Evolutionary conservation across 1,139 yeast genomes (phyloP).

Genomic region (Kluyveromyces marxianus): DNA sequence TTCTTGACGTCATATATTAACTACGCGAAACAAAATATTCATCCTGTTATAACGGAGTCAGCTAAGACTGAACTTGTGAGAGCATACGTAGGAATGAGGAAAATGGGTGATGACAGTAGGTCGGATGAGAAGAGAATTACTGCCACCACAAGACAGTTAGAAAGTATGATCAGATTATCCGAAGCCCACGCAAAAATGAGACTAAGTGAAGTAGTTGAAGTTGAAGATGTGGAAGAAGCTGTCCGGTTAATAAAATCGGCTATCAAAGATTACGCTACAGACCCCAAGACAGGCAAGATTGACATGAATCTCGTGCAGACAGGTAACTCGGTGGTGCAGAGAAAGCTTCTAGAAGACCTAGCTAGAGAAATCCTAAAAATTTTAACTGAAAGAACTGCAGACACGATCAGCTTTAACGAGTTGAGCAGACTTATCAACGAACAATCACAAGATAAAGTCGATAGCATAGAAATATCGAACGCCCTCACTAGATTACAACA

Average conservation of each 20-base stretch:
- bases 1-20: constrained; percentile 82
- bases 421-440: constrained; percentile 61
- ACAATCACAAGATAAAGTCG: constrained; percentile 59
- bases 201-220: constrained; percentile 58
- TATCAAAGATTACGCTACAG: constrained; percentile 95
- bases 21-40: constrained; percentile 76
- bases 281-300: constrained; percentile 91
- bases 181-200: constrained; percentile 99
- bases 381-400: constrained; percentile 32
- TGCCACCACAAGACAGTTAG: constrained; percentile 95
- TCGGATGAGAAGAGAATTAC: constrained; percentile 86
- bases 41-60: constrained; percentile 69
- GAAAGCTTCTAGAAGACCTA: constrained; percentile 70
- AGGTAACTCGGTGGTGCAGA: constrained; percentile 85
- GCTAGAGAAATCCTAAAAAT: constrained; percentile 49
- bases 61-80: constrained; percentile 86
- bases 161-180: constrained; percentile 86
- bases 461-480: constrained; percentile 61
- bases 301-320: constrained; percentile 97
- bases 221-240: constrained; percentile 87
- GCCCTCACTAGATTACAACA: constrained; percentile 62
- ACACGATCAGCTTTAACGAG: constrained; percentile 51
- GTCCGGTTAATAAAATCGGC: constrained; percentile 89
- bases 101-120: constrained; percentile 85
- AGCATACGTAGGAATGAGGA: constrained; percentile 89